Percentiles rank a stretch among this genome's conserved stretches.
Conservation (phyloP, 192 early-diverging fungal species). For the Cetraspora pellucida region DNA sequence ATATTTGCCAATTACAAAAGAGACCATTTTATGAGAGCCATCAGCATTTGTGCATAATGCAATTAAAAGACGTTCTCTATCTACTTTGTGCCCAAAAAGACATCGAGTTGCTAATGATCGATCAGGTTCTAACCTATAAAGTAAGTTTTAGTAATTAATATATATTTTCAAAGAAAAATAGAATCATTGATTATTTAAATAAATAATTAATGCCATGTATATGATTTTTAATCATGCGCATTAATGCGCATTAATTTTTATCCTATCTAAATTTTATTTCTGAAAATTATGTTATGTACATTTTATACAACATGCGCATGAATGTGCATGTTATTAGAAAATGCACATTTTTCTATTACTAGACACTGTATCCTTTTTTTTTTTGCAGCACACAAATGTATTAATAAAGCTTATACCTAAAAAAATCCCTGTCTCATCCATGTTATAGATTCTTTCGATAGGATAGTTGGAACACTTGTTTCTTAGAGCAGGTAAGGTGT, state of each 20-base stretch:
- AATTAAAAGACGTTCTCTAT: constrained; percentile 30
- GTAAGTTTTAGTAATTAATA: too few species aligned
- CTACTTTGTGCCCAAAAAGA: constrained; percentile 13
- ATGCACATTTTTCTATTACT: constrained; percentile 15
- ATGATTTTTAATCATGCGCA: background rate
- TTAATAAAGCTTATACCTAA: too few species aligned
- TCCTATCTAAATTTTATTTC: too few species aligned
- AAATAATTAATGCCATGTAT: background rate
- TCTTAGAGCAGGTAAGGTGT: background rate
- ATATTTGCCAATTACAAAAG: constrained; percentile 35
- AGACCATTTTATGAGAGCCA: constrained; percentile 16
- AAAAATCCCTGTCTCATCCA: too few species aligned
- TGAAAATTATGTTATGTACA: too few species aligned
- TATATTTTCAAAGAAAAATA: too few species aligned
- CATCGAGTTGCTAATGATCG: background rate
- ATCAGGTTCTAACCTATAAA: constrained; percentile 25
- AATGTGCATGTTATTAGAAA: background rate
- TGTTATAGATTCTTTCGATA: constrained; percentile 28
- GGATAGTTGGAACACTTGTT: constrained; percentile 17
- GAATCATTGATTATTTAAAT: background rate
- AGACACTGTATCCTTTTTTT: too few species aligned
- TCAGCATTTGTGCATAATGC: constrained; percentile 28
- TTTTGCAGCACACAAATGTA: constrained; percentile 7
- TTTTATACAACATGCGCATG: too few species aligned
- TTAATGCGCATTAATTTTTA: too few species aligned